These are phyloP conservation scores for Fusarium decemcellulare DNA, from an alignment of 2,329 filamentous ascomycete species.

Conservation along the genomic window DNA sequence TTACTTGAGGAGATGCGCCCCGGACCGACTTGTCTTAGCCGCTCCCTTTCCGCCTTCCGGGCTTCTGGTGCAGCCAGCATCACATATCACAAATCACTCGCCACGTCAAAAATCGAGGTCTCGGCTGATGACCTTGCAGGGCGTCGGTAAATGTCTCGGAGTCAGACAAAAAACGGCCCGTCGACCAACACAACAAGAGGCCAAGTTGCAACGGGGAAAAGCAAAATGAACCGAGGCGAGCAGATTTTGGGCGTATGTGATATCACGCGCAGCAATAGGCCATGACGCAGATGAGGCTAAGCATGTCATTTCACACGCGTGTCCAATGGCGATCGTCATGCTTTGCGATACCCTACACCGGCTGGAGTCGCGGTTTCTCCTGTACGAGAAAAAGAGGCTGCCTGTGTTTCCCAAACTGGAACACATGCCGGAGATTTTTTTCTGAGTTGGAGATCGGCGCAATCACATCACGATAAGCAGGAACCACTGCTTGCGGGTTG, in stretches of 20 bases:
- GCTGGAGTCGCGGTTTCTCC: neutral
- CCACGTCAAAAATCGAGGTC: conserved; percentile 1
- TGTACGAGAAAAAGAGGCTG: conserved; percentile 12
- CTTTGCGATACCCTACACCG: conserved; percentile 26
- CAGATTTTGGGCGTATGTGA: neutral
- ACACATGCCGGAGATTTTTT: neutral
- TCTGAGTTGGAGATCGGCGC: neutral
- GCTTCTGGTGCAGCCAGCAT: neutral
- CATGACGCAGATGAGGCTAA: neutral
- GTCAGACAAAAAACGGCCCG: neutral
- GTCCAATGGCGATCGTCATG: neutral
- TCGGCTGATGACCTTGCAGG: conserved; percentile 16
- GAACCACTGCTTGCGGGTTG: neutral
- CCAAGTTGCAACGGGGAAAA: neutral
- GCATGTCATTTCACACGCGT: conserved; percentile 2
- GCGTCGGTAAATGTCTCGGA: conserved; percentile 13
- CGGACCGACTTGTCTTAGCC: neutral
- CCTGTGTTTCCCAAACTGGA: conserved; percentile 8
- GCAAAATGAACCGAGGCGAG: neutral
- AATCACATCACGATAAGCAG: conserved; percentile 13
- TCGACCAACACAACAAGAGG: neutral
- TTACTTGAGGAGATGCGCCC: neutral
- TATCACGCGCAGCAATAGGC: neutral
- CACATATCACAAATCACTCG: neutral
- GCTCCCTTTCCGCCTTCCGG: neutral